Conservation (phyloP, 2,329 filamentous ascomycete species). For the Annulohypoxylon truncatum region DNA sequence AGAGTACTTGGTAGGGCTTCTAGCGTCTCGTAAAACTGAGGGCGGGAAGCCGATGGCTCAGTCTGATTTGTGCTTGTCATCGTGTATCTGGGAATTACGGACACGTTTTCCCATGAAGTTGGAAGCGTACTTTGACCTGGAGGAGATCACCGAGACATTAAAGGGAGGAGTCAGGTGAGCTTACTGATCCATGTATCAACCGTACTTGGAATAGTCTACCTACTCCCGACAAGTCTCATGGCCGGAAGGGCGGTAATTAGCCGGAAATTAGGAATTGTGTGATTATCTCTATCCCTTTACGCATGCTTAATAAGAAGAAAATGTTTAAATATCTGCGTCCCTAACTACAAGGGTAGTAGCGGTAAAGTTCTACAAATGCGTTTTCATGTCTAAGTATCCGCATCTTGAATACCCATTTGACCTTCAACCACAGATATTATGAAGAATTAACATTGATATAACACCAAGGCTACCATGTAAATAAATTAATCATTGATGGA, state of each 20-base stretch:
- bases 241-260: constrained; percentile 1
- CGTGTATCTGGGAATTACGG: not conserved
- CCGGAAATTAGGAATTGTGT: constrained; percentile 1
- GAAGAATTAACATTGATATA: no score
- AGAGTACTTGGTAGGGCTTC: constrained; percentile 36
- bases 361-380: no score
- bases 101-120: not conserved
- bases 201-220: not conserved
- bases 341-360: no score
- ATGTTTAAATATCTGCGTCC: no score
- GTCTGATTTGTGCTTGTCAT: constrained; percentile 4
- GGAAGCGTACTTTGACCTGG: not conserved
- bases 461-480: no score
- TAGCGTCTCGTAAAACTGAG: constrained; percentile 30
- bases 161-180: constrained; percentile 9
- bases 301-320: no score
- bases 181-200: not conserved
- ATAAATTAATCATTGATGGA: no score
- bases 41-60: not conserved
- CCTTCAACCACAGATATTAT: no score
- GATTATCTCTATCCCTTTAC: no score
- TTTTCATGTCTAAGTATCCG: no score
- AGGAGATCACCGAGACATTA: not conserved
- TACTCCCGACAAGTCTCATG: not conserved
- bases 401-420: no score